phyloP scores from a whole-genome alignment of 164 flowering plant species.

The Berberis vulgaris region DNA sequence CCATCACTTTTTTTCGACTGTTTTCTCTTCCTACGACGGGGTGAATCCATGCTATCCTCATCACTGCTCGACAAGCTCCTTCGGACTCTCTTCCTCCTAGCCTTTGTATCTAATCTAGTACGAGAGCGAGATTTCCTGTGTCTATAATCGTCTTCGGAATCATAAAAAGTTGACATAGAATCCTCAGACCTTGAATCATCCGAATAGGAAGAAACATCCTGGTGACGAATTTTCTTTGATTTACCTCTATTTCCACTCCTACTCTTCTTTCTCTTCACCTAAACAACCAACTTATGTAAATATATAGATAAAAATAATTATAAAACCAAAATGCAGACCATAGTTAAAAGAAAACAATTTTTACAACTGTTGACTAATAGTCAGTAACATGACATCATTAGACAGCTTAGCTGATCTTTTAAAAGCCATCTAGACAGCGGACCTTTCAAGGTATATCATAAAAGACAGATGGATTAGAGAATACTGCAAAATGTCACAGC shows the following conservation, averaged over 20 bases:
- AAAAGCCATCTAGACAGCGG: too few relatives aligned
- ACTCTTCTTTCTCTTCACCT: slow-evolving; percentile 17
- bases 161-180: slow-evolving; percentile 27
- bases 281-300: slow-evolving; percentile 1
- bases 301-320: background rate
- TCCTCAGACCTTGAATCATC: slow-evolving; percentile 20
- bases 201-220: slow-evolving; percentile 36
- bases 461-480: too few relatives aligned
- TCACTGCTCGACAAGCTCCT: slow-evolving; percentile 17
- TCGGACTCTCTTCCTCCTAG: slow-evolving; percentile 36
- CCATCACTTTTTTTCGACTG: slow-evolving; percentile 25
- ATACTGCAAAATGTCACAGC: too few relatives aligned
- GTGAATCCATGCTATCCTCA: slow-evolving; percentile 24
- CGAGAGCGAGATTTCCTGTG: slow-evolving; percentile 35
- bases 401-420: too few relatives aligned
- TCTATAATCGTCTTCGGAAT: slow-evolving; percentile 33
- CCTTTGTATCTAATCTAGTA: slow-evolving; percentile 21
- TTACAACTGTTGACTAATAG: too few relatives aligned
- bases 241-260: slow-evolving; percentile 39
- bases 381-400: too few relatives aligned
- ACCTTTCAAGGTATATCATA: too few relatives aligned
- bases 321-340: background rate
- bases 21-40: slow-evolving; percentile 30
- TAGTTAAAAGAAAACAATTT: too few relatives aligned
- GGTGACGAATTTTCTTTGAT: slow-evolving; percentile 46